Evolutionary conservation across 2,329 filamentous ascomycete genomes (phyloP).

Genomic region (Corynespora cassiicola): DNA sequence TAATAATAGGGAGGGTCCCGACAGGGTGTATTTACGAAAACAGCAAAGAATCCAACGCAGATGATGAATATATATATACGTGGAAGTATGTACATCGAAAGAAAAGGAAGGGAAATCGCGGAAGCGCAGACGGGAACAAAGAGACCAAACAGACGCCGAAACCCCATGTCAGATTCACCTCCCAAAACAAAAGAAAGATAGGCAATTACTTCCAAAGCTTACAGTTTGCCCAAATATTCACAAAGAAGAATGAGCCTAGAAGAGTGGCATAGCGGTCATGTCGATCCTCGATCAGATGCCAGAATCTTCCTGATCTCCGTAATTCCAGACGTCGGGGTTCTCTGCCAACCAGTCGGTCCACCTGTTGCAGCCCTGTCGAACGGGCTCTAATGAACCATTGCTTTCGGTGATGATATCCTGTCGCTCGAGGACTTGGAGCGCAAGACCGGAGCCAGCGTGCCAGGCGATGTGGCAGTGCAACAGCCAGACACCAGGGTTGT

Average conservation of each 20-base stretch:
- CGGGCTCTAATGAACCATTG: slow-evolving; percentile 10
- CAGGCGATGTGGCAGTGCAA: slow-evolving; percentile 39
- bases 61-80: too few relatives aligned
- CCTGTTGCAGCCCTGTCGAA: slow-evolving; percentile 12
- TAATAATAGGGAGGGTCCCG: too few relatives aligned
- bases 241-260: background rate
- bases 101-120: too few relatives aligned
- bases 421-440: slow-evolving; percentile 57
- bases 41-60: too few relatives aligned
- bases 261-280: background rate
- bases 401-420: slow-evolving; percentile 20
- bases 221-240: too few relatives aligned
- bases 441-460: slow-evolving; percentile 45
- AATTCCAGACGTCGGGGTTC: slow-evolving; percentile 8
- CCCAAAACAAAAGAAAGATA: too few relatives aligned
- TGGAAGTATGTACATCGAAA: too few relatives aligned
- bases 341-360: slow-evolving; percentile 15
- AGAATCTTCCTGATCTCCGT: slow-evolving; percentile 23
- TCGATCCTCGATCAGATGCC: slow-evolving; percentile 20
- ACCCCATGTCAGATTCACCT: too few relatives aligned
- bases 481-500: slow-evolving; percentile 44
- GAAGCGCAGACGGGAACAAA: too few relatives aligned
- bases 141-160: too few relatives aligned
- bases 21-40: too few relatives aligned
- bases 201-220: too few relatives aligned